Evolutionary conservation across 2,329 filamentous ascomycete genomes (phyloP), one percentile per base, ranked within the genome.

Genomic region (Penicillium sp.): DNA sequence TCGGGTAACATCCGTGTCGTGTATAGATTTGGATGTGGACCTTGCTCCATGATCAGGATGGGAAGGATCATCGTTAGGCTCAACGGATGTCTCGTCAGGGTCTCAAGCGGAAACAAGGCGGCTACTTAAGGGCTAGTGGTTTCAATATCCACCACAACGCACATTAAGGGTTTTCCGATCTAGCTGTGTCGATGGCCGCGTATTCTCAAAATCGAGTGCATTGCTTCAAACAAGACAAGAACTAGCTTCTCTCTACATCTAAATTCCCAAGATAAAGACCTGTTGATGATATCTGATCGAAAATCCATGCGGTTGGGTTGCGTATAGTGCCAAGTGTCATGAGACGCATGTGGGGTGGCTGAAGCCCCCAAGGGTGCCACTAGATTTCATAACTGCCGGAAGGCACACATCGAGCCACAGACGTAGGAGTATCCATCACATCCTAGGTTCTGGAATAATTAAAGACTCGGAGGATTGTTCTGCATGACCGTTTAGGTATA

Each of bases 1-100:
- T 60, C 53, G 35, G 53, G 57, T 33, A 42, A 53, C 25, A 46
- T 44, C 60, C 62, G 49, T 51, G 54, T 58, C 27, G 44, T 48
- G 51, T 21, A 56, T 66, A 53, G 46, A 59, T 60, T 62, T 60
- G 42, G 53, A 39, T 27, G 49, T 65, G 63, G 63, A 61, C 29
- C 27, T 44, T 11, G 31, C 26, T 39, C 58, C 54, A 53, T 47
- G 49, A 53, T 61, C 29, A 63, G 55, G 54, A 59, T 48, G 57
- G 60, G 37, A 63, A 63, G 25, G 62, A 66, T 64, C 62, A 49
- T 37, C 46, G 11, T 19, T 37, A 49, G 21, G 19, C 27, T 53
- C 62, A 50, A 42, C 23, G 1, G n/a, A 39, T 50, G n/a, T 53
- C 43, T 50, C 46, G 27, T 46, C 52, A 57, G 48, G 39, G 19